Percentiles rank a stretch among this genome's conserved stretches.
These are phyloP conservation scores for Colletotrichum cuscutae DNA, from an alignment of 2,329 filamentous ascomycete genomes.

Conservation along the genomic window DNA sequence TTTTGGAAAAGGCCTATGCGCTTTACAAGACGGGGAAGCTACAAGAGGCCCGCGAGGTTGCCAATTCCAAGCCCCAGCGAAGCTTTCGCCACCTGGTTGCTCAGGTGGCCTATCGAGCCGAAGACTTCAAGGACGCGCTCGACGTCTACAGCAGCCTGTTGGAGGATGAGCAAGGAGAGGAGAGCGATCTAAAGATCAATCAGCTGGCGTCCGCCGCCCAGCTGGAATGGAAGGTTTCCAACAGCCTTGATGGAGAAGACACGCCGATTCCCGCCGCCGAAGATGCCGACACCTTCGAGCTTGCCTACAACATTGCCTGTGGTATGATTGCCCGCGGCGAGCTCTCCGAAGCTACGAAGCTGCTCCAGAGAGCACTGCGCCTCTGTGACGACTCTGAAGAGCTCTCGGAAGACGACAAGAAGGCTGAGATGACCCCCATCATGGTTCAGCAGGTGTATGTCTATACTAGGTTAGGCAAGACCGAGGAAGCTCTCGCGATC, in stretches of 20 bases:
- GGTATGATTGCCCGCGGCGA: constrained; percentile 76
- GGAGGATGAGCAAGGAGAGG: constrained; percentile 61
- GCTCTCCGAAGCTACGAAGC: constrained; percentile 69
- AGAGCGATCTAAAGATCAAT: constrained; percentile 82
- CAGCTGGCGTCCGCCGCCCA: constrained; percentile 78
- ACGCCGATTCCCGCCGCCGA: constrained; percentile 60
- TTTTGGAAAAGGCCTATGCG: constrained; percentile 82
- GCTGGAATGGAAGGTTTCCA: constrained; percentile 73
- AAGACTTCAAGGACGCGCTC: constrained; percentile 76
- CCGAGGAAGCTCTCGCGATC: constrained; percentile 72
- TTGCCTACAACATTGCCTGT: constrained; percentile 84
- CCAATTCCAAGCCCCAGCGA: constrained; percentile 48
- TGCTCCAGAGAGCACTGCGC: constrained; percentile 76
- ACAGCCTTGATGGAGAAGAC: constrained; percentile 39
- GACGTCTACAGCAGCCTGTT: constrained; percentile 71
- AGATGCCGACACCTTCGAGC: constrained; percentile 81
- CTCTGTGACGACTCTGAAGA: constrained; percentile 81
- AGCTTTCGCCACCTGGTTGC: constrained; percentile 65
- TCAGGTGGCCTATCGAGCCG: constrained; percentile 78
- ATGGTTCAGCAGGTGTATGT: constrained; percentile 81
- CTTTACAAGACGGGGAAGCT: constrained; percentile 82
- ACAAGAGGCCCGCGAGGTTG: constrained; percentile 63
- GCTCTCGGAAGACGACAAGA: constrained; percentile 78
- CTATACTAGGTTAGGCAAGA: constrained; percentile 72
- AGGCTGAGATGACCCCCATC: constrained; percentile 79